Conservation (phyloP, 148 eudicot species). For the Beta vulgaris region DNA sequence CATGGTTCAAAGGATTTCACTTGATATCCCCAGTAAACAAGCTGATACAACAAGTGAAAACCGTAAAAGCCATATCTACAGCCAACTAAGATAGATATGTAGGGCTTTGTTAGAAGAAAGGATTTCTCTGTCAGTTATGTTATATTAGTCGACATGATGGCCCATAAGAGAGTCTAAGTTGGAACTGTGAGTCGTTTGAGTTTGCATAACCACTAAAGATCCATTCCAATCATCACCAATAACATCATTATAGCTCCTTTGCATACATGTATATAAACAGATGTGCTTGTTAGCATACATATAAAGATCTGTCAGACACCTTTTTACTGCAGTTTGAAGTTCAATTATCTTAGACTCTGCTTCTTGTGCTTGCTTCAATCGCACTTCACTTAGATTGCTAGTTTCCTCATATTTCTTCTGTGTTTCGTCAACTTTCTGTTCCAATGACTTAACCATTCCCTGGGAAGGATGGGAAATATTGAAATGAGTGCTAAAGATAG, state of each 20-base stretch:
- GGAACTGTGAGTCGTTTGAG: background rate
- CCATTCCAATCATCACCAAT: background rate
- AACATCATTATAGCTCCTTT: background rate
- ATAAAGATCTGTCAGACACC: conserved; percentile 34
- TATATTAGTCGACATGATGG: background rate
- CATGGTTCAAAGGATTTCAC: background rate
- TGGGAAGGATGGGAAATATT: background rate
- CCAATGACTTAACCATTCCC: conserved; percentile 53
- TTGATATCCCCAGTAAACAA: background rate
- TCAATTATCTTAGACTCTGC: conserved; percentile 74
- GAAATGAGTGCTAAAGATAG: background rate
- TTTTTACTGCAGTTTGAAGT: conserved; percentile 70
- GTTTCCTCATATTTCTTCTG: conserved; percentile 57
- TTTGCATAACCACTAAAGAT: background rate
- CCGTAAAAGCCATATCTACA: background rate
- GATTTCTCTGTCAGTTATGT: background rate
- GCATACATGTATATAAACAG: background rate
- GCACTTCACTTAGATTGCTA: conserved; percentile 64
- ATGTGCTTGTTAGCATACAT: background rate
- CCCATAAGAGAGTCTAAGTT: background rate
- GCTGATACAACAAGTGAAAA: background rate
- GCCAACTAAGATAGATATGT: background rate
- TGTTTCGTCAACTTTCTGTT: conserved; percentile 63
- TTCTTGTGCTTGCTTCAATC: conserved; percentile 64
- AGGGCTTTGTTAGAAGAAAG: background rate